phyloP scores from a whole-genome alignment of 179 eudicot genomes.

The Pouteria campechiana region DNA sequence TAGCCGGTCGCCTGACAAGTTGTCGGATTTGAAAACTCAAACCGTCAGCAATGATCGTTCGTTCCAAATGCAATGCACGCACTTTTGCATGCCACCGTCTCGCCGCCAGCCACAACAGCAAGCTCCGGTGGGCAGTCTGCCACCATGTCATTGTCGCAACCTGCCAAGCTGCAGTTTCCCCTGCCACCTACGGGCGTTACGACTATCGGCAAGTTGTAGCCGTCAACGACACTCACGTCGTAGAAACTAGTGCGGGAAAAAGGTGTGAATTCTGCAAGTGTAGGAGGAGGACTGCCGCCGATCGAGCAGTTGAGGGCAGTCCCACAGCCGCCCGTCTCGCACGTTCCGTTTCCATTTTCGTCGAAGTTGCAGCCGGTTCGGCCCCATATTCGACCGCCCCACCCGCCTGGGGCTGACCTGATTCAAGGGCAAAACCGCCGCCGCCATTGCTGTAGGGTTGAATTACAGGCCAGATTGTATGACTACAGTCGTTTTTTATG shows the following conservation, averaged over 20 bases:
- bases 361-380: slow-evolving; percentile 55
- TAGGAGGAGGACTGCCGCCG: slow-evolving; percentile 31
- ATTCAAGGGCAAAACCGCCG: slow-evolving; percentile 24
- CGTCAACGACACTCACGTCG: slow-evolving; percentile 53
- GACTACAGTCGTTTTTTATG: slow-evolving; percentile 35
- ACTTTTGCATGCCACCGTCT: slow-evolving; percentile 37
- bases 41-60: slow-evolving; percentile 47
- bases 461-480: slow-evolving; percentile 50
- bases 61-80: slow-evolving; percentile 40
- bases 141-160: slow-evolving; percentile 40
- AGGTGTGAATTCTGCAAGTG: slow-evolving; percentile 40
- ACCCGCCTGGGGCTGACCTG: slow-evolving; percentile 25
- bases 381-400: slow-evolving; percentile 55
- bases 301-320: slow-evolving; percentile 21
- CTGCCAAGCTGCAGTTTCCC: slow-evolving; percentile 34
- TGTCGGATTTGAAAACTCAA: slow-evolving; percentile 19
- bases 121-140: slow-evolving; percentile 38
- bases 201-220: slow-evolving; percentile 43
- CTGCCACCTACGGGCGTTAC: slow-evolving; percentile 26
- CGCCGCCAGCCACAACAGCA: slow-evolving; percentile 14
- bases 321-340: slow-evolving; percentile 48
- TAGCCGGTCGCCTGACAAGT: slow-evolving; percentile 42
- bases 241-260: slow-evolving; percentile 23
- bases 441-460: slow-evolving; percentile 27
- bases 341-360: slow-evolving; percentile 25